phyloP scores from a whole-genome alignment of 2,329 filamentous ascomycete genomes.

The Aspergillus quadrilineatus region DNA sequence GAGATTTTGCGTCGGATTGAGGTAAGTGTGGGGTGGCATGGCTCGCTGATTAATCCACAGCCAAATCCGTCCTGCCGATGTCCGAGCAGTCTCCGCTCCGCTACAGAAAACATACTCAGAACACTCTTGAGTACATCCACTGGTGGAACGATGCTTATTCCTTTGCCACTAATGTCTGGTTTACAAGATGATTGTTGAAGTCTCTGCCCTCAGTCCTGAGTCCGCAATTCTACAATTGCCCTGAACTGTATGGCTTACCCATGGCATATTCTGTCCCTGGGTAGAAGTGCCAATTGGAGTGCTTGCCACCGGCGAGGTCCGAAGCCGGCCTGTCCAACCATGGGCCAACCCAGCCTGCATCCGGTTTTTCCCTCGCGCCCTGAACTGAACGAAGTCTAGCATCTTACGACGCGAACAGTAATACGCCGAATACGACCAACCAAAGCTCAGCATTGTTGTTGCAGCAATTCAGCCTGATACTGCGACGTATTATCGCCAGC shows the following conservation, averaged over 20 bases:
- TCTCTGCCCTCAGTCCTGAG: not conserved
- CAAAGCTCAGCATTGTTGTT: not conserved
- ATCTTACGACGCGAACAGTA: not conserved
- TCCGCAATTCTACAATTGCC: not conserved
- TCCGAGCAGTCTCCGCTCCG: not conserved
- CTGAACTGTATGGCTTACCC: not conserved
- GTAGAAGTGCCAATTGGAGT: not conserved
- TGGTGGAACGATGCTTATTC: not conserved
- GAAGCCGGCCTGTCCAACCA: constrained; percentile 16
- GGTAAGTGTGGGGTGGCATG: constrained; percentile 4
- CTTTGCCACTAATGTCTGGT: not conserved
- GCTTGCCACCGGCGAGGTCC: not conserved
- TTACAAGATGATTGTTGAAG: not conserved
- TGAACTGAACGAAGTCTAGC: not conserved
- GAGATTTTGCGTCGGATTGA: constrained; percentile 12
- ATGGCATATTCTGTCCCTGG: not conserved
- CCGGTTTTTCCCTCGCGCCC: constrained; percentile 5
- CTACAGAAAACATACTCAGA: not conserved
- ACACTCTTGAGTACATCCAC: not conserved
- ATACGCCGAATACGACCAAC: not conserved
- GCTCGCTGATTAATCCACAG: constrained; percentile 2
- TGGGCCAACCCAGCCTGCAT: not conserved
- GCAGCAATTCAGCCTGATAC: not conserved
- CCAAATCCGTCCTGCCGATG: not conserved
- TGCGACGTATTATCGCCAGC: not conserved